Percentiles rank a stretch among this genome's conserved stretches.
Conservation (phyloP, 257 asterid species). For the Cordia subcordata region DNA sequence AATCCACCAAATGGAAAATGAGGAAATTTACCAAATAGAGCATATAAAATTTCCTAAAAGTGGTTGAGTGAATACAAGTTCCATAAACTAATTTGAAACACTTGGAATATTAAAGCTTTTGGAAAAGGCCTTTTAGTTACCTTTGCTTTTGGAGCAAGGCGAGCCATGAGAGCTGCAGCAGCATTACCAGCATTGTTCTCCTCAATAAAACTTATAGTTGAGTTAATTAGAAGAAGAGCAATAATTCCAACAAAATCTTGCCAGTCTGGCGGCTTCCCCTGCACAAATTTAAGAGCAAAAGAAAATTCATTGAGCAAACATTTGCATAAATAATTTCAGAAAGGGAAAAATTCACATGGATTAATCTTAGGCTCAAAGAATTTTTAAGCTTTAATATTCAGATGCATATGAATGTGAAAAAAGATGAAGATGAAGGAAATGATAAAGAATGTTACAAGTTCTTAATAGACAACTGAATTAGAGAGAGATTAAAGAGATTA, state of each 20-base stretch:
- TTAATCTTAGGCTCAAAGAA: no score
- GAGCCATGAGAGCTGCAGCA: conserved; percentile 70
- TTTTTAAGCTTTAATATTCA: not conserved
- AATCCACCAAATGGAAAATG: no score
- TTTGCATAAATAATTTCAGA: no score
- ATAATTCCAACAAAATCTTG: conserved; percentile 64
- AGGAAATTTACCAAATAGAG: not conserved
- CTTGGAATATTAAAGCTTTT: not conserved
- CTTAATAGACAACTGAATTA: not conserved
- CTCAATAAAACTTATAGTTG: conserved; percentile 68
- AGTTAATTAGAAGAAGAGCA: conserved; percentile 50
- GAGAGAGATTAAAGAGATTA: not conserved
- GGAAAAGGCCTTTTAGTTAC: conserved; percentile 16
- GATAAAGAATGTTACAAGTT: not conserved
- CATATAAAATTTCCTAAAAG: not conserved
- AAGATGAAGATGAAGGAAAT: not conserved
- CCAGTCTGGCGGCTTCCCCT: conserved; percentile 77
- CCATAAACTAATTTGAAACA: not conserved
- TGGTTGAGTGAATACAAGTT: not conserved
- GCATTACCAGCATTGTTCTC: conserved; percentile 81
- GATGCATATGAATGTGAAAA: not conserved
- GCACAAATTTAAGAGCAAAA: not conserved
- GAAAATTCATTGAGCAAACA: no score
- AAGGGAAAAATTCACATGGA: no score
- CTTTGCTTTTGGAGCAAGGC: conserved; percentile 68